Conservation (phyloP, 305 asterid genomes). For the Nicotiana rustica region DNA sequence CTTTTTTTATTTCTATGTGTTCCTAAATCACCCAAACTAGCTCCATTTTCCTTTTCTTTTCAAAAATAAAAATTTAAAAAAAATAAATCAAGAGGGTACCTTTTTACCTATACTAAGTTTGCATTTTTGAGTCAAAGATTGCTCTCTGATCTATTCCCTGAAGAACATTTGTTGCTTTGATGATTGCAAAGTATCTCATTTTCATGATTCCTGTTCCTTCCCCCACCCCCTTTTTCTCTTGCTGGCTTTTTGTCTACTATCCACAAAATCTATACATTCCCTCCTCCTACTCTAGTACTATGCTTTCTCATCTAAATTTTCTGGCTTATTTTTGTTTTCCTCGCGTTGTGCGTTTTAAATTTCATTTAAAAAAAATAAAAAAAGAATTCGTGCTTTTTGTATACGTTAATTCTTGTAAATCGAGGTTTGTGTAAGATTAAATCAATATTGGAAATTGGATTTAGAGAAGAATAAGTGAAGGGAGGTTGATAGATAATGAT, state of each 20-base stretch:
- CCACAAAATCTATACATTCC: constrained; percentile 39
- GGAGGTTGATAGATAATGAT: constrained; percentile 31
- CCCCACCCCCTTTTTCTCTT: constrained; percentile 52
- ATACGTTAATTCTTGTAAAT: neutral
- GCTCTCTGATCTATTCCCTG: constrained; percentile 29
- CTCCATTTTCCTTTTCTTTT: neutral
- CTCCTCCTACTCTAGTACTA: too few species aligned
- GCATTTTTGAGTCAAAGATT: constrained; percentile 54
- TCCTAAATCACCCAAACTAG: neutral
- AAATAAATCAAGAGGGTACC: constrained; percentile 30
- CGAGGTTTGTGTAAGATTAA: neutral
- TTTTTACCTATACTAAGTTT: constrained; percentile 43
- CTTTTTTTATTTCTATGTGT: neutral
- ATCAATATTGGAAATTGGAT: constrained; percentile 20
- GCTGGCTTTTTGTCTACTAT: constrained; percentile 37
- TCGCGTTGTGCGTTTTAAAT: neutral
- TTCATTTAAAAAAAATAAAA: too few species aligned
- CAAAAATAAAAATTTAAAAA: constrained; percentile 24
- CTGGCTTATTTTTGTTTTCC: neutral
- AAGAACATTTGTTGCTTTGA: constrained; percentile 70
- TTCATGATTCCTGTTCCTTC: constrained; percentile 36
- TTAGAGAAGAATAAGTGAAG: constrained; percentile 26
- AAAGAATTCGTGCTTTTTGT: too few species aligned
- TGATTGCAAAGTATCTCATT: constrained; percentile 71
- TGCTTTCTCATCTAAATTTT: neutral